Base-by-base conservation (phyloP, 2,329 filamentous ascomycete species). In the Sclerotinia minor region DNA sequence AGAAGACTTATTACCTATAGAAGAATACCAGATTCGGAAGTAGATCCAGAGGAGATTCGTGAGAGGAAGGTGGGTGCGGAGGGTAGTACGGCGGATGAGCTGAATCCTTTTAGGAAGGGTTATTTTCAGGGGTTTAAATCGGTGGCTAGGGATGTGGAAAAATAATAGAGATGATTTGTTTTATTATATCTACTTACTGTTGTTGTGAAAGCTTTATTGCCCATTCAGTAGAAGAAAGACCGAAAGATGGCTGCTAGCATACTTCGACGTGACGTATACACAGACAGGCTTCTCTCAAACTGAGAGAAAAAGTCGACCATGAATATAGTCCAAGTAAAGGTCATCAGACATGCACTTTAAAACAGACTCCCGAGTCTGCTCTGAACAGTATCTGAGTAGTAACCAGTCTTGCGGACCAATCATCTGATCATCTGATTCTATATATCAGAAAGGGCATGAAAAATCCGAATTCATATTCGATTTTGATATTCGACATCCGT, bases 1-100 rank as follows among this genome's bases (percentile, higher is more conserved):
- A 86, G 95, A 69, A 86, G 92, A 72, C 82, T 99, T 47, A 90
- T 98, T 64, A 96, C 93, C 0, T 98, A 98, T 78, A 84, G 87
- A 55, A 86, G 93, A 64, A 80, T 91, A 26, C 83, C 85, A 0
- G 88, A 92, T 72, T 80, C 76, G 15, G 80, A 83, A 45, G 83
- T 91, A 9, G 82, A 79, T 32, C 59, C 70, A 66, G 73, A 72
- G 57, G 58, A 47, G 68, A 65, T 63, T 45, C 71, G 71, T 29
- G 71, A 73, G 58, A 71, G 77, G 71, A 75, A 75, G 64, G 72
- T 76, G 8, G 78, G 79, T 57, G 78, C 76, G 52, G 75, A 75
- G 54, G 85, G 83, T 2, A 78, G 79, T 13, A 85, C 79, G 29
- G 89, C 89, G 1, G 84, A 90, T 78, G 87, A 91, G 50, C 76